Conservation (phyloP, 495 filamentous ascomycete genomes). For the Rostrohypoxylon terebratum region DNA sequence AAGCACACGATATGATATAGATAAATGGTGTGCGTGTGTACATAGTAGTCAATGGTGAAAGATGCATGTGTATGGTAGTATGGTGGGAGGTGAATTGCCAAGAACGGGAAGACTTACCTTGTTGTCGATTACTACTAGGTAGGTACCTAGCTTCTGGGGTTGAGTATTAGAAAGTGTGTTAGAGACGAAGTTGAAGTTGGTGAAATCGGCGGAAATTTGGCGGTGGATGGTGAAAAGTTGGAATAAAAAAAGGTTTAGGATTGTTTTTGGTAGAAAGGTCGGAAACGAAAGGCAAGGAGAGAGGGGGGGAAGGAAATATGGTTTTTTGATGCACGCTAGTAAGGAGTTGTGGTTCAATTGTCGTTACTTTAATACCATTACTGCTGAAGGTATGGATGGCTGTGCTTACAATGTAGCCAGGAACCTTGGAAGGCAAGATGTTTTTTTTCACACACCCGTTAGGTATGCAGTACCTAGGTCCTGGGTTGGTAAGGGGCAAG, state of each 20-base stretch:
- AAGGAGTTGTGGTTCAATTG: not conserved
- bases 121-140: no score
- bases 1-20: not conserved
- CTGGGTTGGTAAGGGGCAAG: not conserved
- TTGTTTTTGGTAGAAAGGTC: constrained; percentile 27
- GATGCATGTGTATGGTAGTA: no score
- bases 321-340: constrained; percentile 9
- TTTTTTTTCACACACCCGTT: not conserved
- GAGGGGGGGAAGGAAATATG: constrained; percentile 4
- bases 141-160: not conserved
- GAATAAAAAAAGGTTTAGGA: constrained; percentile 14
- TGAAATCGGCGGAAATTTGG: constrained; percentile 6
- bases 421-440: not conserved
- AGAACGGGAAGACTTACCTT: constrained; percentile 2
- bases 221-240: constrained; percentile 26
- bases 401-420: constrained; percentile 2
- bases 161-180: not conserved
- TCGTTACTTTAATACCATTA: not conserved
- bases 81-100: not conserved
- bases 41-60: not conserved
- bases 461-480: not conserved
- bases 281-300: constrained; percentile 25
- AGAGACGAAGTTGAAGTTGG: not conserved
- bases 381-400: not conserved
- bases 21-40: not conserved